phyloP scores from a whole-genome alignment of 306 rosid genomes.

The Vicia sativa region DNA sequence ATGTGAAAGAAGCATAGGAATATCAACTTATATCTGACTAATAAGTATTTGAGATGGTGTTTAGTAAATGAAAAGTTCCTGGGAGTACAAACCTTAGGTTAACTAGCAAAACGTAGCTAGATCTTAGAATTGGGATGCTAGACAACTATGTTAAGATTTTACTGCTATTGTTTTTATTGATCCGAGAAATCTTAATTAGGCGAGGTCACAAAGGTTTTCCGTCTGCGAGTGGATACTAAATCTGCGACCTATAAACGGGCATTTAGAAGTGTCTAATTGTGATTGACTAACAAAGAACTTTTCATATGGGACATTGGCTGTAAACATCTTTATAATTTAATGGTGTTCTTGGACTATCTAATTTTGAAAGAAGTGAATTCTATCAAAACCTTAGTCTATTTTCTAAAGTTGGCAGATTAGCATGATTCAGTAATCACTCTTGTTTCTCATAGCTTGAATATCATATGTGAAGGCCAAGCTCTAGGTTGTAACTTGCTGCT shows the following conservation, averaged over 20 bases:
- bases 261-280: not conserved
- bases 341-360: slow-evolving; percentile 1
- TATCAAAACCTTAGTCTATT: not conserved
- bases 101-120: slow-evolving; percentile 19
- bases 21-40: slow-evolving; percentile 11
- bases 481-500: slow-evolving; percentile 19
- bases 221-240: slow-evolving; percentile 2
- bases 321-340: not conserved
- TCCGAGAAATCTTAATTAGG: not conserved
- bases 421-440: not conserved
- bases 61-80: not conserved
- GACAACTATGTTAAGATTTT: slow-evolving; percentile 5
- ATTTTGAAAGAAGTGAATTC: not conserved
- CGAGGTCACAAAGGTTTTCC: not conserved
- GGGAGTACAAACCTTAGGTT: not conserved
- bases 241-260: slow-evolving; percentile 5
- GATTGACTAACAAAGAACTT: not conserved
- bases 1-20: slow-evolving; percentile 16
- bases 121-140: slow-evolving; percentile 10
- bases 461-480: slow-evolving; percentile 12
- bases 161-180: not conserved
- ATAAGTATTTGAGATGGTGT: slow-evolving; percentile 8
- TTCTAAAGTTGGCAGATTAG: not conserved
- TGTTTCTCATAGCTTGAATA: slow-evolving; percentile 9
- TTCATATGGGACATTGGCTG: not conserved